These are phyloP conservation scores for Chaetomium tenue DNA, from an alignment of 495 filamentous ascomycete species.

Conservation along the genomic window DNA sequence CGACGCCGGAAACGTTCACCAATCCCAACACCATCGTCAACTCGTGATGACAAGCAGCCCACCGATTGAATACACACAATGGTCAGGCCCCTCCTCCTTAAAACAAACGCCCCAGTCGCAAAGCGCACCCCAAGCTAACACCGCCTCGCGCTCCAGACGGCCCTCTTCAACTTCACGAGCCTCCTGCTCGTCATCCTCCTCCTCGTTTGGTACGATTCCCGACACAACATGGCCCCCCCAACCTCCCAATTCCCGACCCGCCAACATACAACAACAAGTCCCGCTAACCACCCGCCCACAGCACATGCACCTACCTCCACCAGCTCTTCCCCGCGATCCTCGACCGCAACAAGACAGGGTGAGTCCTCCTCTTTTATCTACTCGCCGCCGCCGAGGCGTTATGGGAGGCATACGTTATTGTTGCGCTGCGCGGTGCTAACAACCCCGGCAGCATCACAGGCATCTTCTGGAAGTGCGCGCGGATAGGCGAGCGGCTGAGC, in stretches of 20 bases:
- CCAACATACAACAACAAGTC: background rate
- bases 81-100: conserved; percentile 16
- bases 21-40: background rate
- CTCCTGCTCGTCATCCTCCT: conserved; percentile 90
- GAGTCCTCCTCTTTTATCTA: conserved; percentile 32
- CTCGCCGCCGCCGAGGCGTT: too few relatives aligned
- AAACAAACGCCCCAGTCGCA: background rate
- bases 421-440: conserved; percentile 19
- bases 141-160: conserved; percentile 57
- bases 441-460: conserved; percentile 64
- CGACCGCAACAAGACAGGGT: conserved; percentile 91
- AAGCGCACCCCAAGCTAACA: conserved; percentile 32
- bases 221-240: background rate
- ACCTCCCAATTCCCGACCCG: background rate
- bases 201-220: conserved; percentile 63
- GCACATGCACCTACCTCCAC: conserved; percentile 87
- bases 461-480: conserved; percentile 95
- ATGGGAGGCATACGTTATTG: too few relatives aligned
- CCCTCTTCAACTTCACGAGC: conserved; percentile 97
- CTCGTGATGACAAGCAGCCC: too few relatives aligned
- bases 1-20: background rate
- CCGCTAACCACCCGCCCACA: conserved; percentile 2
- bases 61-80: conserved; percentile 19
- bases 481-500: conserved; percentile 89
- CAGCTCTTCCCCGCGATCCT: conserved; percentile 86